Percentiles rank a stretch among this genome's conserved stretches.
These are phyloP conservation scores for Diversispora eburnea DNA, from an alignment of 192 early-diverging fungal species.

Conservation along the genomic window DNA sequence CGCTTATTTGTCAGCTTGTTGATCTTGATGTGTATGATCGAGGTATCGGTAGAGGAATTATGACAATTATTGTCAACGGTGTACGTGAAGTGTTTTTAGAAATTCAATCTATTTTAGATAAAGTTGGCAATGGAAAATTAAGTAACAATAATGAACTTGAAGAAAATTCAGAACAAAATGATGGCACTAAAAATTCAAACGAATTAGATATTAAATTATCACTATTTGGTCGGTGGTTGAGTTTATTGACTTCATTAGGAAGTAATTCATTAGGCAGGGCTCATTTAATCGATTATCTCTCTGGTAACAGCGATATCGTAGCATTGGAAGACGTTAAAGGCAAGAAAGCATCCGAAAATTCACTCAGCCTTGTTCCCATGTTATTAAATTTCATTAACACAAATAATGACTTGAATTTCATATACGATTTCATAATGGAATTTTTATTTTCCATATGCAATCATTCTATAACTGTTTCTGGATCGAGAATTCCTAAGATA, in stretches of 20 bases:
- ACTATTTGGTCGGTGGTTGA: conserved; percentile 30
- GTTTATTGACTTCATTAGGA: conserved; percentile 20
- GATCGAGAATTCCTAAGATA: not conserved
- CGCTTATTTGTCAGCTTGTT: conserved; percentile 20
- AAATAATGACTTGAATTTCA: not conserved
- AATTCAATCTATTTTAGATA: not conserved
- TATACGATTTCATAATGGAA: conserved; percentile 30
- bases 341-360: not conserved
- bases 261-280: conserved; percentile 9
- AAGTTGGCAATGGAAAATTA: not conserved
- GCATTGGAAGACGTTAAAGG: conserved; percentile 2
- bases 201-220: conserved; percentile 21
- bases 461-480: not conserved
- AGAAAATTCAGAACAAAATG: not conserved
- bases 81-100: conserved; percentile 4
- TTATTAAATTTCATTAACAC: conserved; percentile 24
- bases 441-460: conserved; percentile 24
- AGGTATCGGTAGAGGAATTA: conserved; percentile 13
- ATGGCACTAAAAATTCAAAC: not conserved
- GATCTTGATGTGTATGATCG: conserved; percentile 18
- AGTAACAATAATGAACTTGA: not conserved
- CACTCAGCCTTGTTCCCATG: not conserved
- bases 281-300: conserved; percentile 10
- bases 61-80: conserved; percentile 9
- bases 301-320: not conserved